These are phyloP conservation scores for Neonectria hederae DNA, from an alignment of 2,329 filamentous ascomycete genomes.

Conservation along the genomic window DNA sequence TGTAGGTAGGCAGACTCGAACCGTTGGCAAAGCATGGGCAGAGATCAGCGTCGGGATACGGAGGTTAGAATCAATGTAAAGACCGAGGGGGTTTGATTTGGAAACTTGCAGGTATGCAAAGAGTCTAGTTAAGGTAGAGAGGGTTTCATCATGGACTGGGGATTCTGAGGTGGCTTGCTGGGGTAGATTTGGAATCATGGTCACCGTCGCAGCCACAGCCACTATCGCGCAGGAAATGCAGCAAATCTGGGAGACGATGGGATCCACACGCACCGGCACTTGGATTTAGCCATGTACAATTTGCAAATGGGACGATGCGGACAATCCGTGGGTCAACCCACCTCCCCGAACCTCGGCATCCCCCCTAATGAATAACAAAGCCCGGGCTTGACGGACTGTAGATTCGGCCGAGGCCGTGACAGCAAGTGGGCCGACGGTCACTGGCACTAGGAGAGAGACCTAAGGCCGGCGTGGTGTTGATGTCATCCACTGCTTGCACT, in stretches of 20 bases:
- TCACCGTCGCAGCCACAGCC: too few species aligned
- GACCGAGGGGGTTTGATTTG: neutral
- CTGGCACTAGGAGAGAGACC: too few species aligned
- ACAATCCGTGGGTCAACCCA: too few species aligned
- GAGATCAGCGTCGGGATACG: too few species aligned
- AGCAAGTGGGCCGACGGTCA: neutral
- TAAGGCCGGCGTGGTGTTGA: constrained; percentile 7
- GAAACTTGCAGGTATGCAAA: neutral
- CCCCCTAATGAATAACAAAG: neutral
- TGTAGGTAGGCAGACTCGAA: neutral
- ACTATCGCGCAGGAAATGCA: too few species aligned
- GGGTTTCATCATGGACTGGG: neutral
- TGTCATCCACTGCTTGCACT: constrained; percentile 14
- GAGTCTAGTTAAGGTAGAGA: too few species aligned
- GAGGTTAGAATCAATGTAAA: neutral
- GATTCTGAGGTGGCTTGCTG: neutral
- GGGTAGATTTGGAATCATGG: neutral
- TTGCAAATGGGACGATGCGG: too few species aligned
- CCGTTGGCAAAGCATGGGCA: neutral
- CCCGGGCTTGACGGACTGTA: neutral
- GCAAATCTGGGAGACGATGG: too few species aligned
- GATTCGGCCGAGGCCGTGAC: constrained; percentile 10
- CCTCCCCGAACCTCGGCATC: neutral
- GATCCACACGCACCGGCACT: too few species aligned
- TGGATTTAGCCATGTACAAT: too few species aligned